These are phyloP conservation scores for Coffea humblotiana DNA, from an alignment of 305 asterid genomes.

Conservation along the genomic window DNA sequence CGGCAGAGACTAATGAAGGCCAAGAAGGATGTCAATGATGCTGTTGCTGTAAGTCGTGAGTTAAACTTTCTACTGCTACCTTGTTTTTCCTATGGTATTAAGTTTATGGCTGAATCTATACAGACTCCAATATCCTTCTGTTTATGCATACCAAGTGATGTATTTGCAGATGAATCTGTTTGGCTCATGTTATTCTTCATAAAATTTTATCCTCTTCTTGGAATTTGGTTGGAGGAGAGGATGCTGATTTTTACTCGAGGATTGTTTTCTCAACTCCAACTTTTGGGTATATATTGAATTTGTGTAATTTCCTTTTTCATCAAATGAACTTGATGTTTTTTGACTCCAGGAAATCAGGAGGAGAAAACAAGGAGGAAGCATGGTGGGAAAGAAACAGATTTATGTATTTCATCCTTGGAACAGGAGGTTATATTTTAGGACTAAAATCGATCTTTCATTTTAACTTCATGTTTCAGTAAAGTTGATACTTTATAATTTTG, in stretches of 20 bases:
- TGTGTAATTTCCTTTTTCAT: conserved; percentile 13
- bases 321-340: conserved; percentile 11
- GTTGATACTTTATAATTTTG: not conserved
- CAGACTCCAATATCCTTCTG: not conserved
- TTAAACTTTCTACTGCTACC: not conserved
- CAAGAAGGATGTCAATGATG: conserved; percentile 70
- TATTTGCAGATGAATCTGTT: not conserved
- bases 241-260: not conserved
- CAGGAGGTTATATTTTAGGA: conserved; percentile 49
- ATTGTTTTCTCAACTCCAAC: not conserved
- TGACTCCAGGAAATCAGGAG: conserved; percentile 80
- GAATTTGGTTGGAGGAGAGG: not conserved
- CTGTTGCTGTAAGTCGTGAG: conserved; percentile 67
- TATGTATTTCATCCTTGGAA: conserved; percentile 55
- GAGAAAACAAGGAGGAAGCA: conserved; percentile 64
- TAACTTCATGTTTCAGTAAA: conserved; percentile 8
- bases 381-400: conserved; percentile 44
- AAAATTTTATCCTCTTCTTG: not conserved
- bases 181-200: not conserved
- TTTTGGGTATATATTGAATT: conserved; percentile 14
- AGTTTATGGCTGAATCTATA: not conserved
- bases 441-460: conserved; percentile 3
- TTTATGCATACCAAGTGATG: not conserved
- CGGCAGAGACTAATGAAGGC: conserved; percentile 65
- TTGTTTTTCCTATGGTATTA: not conserved